Evolutionary conservation across 495 filamentous ascomycete genomes (phyloP).

Genomic region (Lichenothelia convexa): DNA sequence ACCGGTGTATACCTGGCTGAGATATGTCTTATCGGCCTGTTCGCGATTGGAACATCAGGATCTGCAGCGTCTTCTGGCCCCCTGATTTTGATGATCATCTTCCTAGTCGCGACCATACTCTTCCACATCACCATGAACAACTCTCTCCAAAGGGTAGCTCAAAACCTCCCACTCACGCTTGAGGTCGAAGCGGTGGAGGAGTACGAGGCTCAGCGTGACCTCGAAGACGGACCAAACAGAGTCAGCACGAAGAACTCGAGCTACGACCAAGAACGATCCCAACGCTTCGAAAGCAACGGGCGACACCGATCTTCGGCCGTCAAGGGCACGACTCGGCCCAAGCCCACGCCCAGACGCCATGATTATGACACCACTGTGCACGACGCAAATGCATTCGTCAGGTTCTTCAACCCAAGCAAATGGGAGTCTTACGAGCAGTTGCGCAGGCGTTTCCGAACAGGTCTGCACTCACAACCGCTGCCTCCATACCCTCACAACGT

Average conservation of each 20-base stretch:
- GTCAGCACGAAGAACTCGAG: not conserved
- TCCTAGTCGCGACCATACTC: conserved; percentile 17
- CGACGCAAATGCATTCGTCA: not conserved
- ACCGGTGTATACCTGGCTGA: conserved; percentile 22
- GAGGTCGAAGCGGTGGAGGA: conserved; percentile 14
- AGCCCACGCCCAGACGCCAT: not conserved
- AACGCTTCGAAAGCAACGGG: not conserved
- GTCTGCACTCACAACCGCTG: conserved; percentile 13
- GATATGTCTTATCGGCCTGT: conserved; percentile 21
- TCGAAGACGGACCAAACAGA: not conserved
- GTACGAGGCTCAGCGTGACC: conserved; percentile 7
- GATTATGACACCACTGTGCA: not conserved
- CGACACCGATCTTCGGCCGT: not conserved
- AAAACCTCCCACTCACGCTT: conserved; percentile 17
- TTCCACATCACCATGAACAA: conserved; percentile 15
- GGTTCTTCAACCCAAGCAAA: not conserved
- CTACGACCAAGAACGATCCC: not conserved
- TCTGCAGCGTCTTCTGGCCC: conserved; percentile 4
- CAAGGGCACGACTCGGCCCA: not conserved
- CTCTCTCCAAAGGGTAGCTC: conserved; percentile 12
- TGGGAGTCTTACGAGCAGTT: conserved; percentile 11
- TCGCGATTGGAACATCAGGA: conserved; percentile 5
- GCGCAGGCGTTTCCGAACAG: not conserved
- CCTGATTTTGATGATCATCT: conserved; percentile 14
- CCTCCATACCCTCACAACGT: conserved; percentile 9